Conservation (phyloP, 257 asterid genomes). For the Ophiorrhiza pumila region DNA sequence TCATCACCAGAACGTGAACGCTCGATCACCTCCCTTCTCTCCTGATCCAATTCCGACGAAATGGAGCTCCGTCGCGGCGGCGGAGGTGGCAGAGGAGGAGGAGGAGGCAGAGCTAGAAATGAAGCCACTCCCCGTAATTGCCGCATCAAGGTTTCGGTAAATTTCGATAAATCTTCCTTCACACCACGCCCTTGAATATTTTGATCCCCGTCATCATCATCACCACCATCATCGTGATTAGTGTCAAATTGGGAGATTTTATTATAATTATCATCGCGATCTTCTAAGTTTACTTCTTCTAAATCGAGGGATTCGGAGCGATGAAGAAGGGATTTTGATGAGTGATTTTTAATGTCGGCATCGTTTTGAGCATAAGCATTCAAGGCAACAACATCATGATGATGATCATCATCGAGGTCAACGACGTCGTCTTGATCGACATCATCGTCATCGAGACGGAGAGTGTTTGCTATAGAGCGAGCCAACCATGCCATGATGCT, state of each 20-base stretch:
- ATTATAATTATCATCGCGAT: constrained; percentile 23
- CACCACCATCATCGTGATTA: constrained; percentile 17
- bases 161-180: constrained; percentile 81
- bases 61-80: constrained; percentile 32
- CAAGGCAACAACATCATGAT: background rate
- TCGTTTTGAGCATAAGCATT: background rate
- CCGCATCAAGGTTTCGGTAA: constrained; percentile 69
- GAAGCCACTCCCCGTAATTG: constrained; percentile 96
- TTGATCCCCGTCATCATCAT: constrained; percentile 13
- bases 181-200: constrained; percentile 65
- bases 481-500: constrained; percentile 90
- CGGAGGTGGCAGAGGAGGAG: constrained; percentile 53
- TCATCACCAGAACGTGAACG: constrained; percentile 4
- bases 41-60: constrained; percentile 22
- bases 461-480: constrained; percentile 77
- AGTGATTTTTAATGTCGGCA: background rate
- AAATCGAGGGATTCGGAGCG: constrained; percentile 22
- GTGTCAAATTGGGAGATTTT: constrained; percentile 17
- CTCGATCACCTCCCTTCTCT: constrained; percentile 7
- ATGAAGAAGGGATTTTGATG: constrained; percentile 4
- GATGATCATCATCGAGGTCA: background rate
- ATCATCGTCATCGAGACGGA: constrained; percentile 65
- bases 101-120: constrained; percentile 88
- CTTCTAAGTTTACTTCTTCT: constrained; percentile 33
- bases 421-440: constrained; percentile 24